These are phyloP conservation scores for Fusarium kyushuense DNA, from an alignment of 2,329 filamentous ascomycete genomes.

Conservation along the genomic window DNA sequence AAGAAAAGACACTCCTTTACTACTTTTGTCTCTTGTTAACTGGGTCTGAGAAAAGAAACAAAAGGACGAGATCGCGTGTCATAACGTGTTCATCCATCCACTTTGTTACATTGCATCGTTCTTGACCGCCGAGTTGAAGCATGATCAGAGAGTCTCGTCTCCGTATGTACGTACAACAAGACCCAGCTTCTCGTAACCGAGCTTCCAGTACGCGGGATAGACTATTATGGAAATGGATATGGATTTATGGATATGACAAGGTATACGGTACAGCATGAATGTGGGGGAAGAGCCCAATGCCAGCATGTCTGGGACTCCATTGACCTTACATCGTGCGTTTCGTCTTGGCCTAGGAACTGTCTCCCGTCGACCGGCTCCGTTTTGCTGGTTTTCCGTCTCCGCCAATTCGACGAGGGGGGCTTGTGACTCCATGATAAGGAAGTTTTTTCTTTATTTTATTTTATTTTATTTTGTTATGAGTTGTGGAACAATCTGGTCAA, in stretches of 20 bases:
- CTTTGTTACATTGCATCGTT: slow-evolving; percentile 21
- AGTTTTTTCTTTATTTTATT: slow-evolving; percentile 1
- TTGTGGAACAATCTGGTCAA: slow-evolving; percentile 14
- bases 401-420: slow-evolving; percentile 20
- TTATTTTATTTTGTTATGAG: background rate
- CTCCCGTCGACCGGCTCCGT: slow-evolving; percentile 31
- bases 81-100: background rate
- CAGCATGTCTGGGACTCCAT: slow-evolving; percentile 33
- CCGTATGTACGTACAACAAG: background rate
- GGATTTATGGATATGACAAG: slow-evolving; percentile 4
- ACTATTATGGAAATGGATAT: slow-evolving; percentile 7
- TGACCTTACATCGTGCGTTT: slow-evolving; percentile 37
- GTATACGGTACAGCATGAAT: slow-evolving; percentile 11
- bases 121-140: slow-evolving; percentile 28
- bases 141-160: slow-evolving; percentile 8
- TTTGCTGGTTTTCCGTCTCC: slow-evolving; percentile 10
- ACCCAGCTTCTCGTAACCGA: slow-evolving; percentile 24
- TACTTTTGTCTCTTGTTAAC: background rate
- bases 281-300: slow-evolving; percentile 30
- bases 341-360: slow-evolving; percentile 25
- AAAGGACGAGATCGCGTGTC: background rate
- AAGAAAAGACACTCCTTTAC: background rate
- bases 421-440: slow-evolving; percentile 32
- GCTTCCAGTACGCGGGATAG: slow-evolving; percentile 26
- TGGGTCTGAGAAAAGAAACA: background rate